Evolutionary conservation across 192 early-diverging fungal genomes (phyloP).

Genomic region (Umbelopsis sp.): DNA sequence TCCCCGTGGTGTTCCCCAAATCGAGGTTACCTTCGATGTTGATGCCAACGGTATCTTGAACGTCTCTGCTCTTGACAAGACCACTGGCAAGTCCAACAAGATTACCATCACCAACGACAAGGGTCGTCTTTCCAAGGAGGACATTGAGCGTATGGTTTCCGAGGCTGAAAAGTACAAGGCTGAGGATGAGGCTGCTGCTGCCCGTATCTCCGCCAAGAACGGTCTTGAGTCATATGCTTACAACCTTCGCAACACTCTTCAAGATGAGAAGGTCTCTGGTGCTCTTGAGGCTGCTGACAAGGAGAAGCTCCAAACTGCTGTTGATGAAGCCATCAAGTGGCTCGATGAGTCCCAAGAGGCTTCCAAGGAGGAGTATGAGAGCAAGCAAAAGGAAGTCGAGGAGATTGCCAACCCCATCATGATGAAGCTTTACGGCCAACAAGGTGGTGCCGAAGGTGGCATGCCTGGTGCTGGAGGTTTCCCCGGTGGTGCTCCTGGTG

Average conservation of each 20-base stretch:
- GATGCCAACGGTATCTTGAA: slow-evolving; percentile 98
- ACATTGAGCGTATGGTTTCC: slow-evolving; percentile 95
- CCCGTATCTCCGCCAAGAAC: slow-evolving; percentile 90
- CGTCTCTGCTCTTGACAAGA: slow-evolving; percentile 93
- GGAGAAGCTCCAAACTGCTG: slow-evolving; percentile 79
- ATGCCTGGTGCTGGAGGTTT: slow-evolving; percentile 67
- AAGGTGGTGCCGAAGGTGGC: slow-evolving; percentile 76
- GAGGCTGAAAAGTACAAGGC: slow-evolving; percentile 90
- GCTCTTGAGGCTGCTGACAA: slow-evolving; percentile 89
- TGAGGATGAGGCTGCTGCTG: slow-evolving; percentile 85
- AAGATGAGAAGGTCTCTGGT: slow-evolving; percentile 70
- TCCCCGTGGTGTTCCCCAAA: slow-evolving; percentile 95
- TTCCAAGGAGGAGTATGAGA: slow-evolving; percentile 97
- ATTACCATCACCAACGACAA: slow-evolving; percentile 99
- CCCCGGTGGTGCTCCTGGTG: slow-evolving; percentile 51
- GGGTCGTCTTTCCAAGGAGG: slow-evolving; percentile 96
- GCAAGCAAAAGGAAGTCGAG: slow-evolving; percentile 94
- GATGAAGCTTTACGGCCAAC: slow-evolving; percentile 94
- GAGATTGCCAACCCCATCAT: slow-evolving; percentile 96
- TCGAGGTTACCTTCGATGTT: slow-evolving; percentile 96
- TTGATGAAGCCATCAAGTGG: slow-evolving; percentile 94
- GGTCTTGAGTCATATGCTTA: slow-evolving; percentile 96
- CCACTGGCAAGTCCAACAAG: slow-evolving; percentile 92
- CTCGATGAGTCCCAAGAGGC: slow-evolving; percentile 93
- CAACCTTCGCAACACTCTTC: slow-evolving; percentile 93